These are phyloP conservation scores for Debaryomycetaceae sp. DNA, from an alignment of 1,139 yeast species.

Conservation along the genomic window DNA sequence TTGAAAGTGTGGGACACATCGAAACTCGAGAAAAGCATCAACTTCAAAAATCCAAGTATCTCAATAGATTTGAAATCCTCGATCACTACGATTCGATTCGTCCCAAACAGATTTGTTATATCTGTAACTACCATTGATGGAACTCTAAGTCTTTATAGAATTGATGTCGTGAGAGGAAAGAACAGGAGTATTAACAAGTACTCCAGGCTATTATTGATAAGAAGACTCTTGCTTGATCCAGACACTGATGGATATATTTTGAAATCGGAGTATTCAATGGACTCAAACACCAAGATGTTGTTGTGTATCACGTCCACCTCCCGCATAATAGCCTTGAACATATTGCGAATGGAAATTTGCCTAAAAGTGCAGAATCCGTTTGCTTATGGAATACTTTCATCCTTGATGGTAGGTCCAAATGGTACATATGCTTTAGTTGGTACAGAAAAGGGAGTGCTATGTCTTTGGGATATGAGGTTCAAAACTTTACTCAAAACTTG, in stretches of 20 bases:
- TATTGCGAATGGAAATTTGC: conserved; percentile 51
- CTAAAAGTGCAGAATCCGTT: conserved; percentile 52
- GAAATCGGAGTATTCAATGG: conserved; percentile 33
- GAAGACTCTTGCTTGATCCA: conserved; percentile 36
- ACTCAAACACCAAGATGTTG: conserved; percentile 23
- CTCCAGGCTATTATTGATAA: conserved; percentile 36
- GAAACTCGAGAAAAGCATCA: conserved; percentile 62
- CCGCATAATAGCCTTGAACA: conserved; percentile 53
- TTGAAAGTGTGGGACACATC: conserved; percentile 76
- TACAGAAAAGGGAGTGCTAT: conserved; percentile 67
- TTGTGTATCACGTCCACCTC: conserved; percentile 54
- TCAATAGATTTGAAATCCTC: conserved; percentile 46
- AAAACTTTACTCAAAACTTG: conserved; percentile 57
- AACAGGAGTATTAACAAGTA: conserved; percentile 31
- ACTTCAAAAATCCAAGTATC: conserved; percentile 52
- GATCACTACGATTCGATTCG: conserved; percentile 47
- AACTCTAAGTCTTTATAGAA: conserved; percentile 49
- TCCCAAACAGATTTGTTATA: conserved; percentile 62
- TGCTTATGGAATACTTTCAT: conserved; percentile 61
- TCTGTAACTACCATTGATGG: conserved; percentile 72
- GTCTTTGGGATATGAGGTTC: conserved; percentile 81
- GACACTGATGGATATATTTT: conserved; percentile 39
- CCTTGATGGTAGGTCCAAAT: conserved; percentile 53
- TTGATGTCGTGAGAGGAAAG: conserved; percentile 44
- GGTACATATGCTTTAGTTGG: conserved; percentile 69